Evolutionary conservation across 2,329 filamentous ascomycete genomes (phyloP), one percentile per base, ranked within the genome.

Genomic region (Emmonsiellopsis sp.): DNA sequence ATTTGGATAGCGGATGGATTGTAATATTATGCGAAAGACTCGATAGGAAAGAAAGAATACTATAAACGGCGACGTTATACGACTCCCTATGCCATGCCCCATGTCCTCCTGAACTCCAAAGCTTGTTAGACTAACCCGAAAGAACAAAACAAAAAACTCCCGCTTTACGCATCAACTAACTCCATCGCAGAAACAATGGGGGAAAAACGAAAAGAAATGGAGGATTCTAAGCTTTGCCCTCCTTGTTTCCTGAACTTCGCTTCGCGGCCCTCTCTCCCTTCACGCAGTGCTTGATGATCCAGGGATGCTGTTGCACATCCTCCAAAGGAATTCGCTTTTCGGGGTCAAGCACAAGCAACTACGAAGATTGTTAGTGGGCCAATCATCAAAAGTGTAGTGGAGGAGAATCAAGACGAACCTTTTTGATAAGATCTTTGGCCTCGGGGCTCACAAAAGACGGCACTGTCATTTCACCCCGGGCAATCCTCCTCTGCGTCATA

Each of bases 271-370:
- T 63, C 57, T 77, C 75, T 30, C 76, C 73, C 62, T 77, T 79
- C 43, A 86, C 79, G 69, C 92, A 97, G 71, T 97, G 89, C 77
- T 96, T 97, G 61, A 96, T 70, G 64, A 98, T 95, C 93, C 93
- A 98, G 15, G 93, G 92, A 69, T 97, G 93, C 51, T 79, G 79
- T 70, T 92, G 85, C 38, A 97, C 86, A 55, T 95, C 85, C 13
- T 95, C 90, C 9, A 98, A 81, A 3, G 90, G 82, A 62, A 98
- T 87, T 59, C 93, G 80, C 78, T 95, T 95, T 65, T 95, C 89
- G 0, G 93, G 93, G 66, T 97, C 90, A 53, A 97, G 79, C 16
- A 96, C 89, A 43, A 98, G 81, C 40, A 95, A 76, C 88, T 87
- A 70, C 47, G 53, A 50, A 31, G 51, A 55, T 70, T 54, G 69